Evolutionary conservation across 371 early-diverging fungal species (phyloP).

Genomic region (Fennellomyces sp.): DNA sequence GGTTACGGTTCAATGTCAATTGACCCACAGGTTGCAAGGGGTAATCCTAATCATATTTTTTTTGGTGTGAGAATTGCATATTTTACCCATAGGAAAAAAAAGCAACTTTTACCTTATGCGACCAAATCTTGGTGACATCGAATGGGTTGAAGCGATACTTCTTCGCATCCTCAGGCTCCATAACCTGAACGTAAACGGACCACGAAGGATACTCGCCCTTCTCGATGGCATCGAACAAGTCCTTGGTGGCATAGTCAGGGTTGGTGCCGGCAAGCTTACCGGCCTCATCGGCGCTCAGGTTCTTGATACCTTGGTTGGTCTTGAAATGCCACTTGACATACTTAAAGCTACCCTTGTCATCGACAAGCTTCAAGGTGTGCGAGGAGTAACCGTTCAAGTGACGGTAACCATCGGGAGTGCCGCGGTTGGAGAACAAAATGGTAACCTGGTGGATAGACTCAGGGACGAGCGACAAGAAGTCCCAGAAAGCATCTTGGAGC

Average conservation of each 20-base stretch:
- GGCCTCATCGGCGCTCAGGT: slow-evolving; percentile 69
- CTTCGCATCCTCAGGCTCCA: slow-evolving; percentile 73
- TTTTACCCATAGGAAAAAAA: not conserved
- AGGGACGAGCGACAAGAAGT: slow-evolving; percentile 77
- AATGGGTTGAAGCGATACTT: slow-evolving; percentile 79
- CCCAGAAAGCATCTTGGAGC: slow-evolving; percentile 67
- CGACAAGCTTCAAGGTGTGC: slow-evolving; percentile 80
- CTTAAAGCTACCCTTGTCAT: slow-evolving; percentile 65
- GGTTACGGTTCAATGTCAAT: slow-evolving; percentile 75
- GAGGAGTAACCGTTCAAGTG: slow-evolving; percentile 81
- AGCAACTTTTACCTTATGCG: slow-evolving; percentile 56
- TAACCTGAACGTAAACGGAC: slow-evolving; percentile 77
- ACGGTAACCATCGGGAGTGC: slow-evolving; percentile 81
- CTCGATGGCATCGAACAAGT: slow-evolving; percentile 77
- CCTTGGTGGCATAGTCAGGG: slow-evolving; percentile 79
- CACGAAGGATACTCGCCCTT: slow-evolving; percentile 76
- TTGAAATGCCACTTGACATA: slow-evolving; percentile 91
- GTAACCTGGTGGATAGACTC: slow-evolving; percentile 82
- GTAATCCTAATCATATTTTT: slow-evolving; percentile 50
- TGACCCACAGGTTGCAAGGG: slow-evolving; percentile 62
- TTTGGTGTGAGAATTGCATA: slow-evolving; percentile 41
- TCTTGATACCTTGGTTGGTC: slow-evolving; percentile 81
- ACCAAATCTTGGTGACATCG: slow-evolving; percentile 87
- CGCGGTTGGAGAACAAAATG: slow-evolving; percentile 81
- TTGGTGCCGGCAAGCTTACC: slow-evolving; percentile 58